These are phyloP conservation scores for Pythium guiyangense DNA, from an alignment of 352 stramenopile species.

Conservation along the genomic window DNA sequence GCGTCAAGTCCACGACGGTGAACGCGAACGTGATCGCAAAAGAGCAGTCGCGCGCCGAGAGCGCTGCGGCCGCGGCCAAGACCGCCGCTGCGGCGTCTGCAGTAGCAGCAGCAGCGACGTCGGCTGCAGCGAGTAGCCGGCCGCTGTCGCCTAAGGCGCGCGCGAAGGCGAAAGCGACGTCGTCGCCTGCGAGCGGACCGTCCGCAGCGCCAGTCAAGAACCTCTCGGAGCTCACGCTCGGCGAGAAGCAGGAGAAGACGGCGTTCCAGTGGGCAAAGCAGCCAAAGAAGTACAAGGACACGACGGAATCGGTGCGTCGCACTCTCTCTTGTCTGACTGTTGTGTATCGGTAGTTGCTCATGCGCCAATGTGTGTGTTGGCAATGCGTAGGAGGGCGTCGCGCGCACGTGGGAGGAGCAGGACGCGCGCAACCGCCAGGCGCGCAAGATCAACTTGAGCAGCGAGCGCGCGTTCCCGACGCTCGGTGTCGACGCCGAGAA, in stretches of 20 bases:
- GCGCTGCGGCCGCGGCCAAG: conserved; percentile 19
- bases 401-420: conserved; percentile 66
- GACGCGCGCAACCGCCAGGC: conserved; percentile 61
- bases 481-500: conserved; percentile 48
- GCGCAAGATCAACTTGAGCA: conserved; percentile 61
- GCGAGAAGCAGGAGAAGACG: conserved; percentile 45
- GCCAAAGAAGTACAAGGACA: conserved; percentile 82
- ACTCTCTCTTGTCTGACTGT: background rate
- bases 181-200: conserved; percentile 10
- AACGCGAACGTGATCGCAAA: conserved; percentile 80
- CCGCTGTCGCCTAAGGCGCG: conserved; percentile 7
- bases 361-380: background rate
- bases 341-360: too few species aligned
- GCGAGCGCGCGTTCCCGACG: conserved; percentile 74
- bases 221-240: conserved; percentile 59
- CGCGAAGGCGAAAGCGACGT: conserved; percentile 14
- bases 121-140: conserved; percentile 3
- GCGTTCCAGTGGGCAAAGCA: conserved; percentile 81
- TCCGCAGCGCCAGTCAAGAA: conserved; percentile 31
- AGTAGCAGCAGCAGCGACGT: conserved; percentile 2
- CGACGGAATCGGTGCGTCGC: conserved; percentile 28
- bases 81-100: conserved; percentile 5
- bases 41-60: conserved; percentile 31
- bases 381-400: conserved; percentile 39
- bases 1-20: conserved; percentile 62